Percentiles rank a stretch among this genome's conserved stretches.
phyloP scores from a whole-genome alignment of 345 rosid species.

The rapeseed (Brassica napus) region DNA sequence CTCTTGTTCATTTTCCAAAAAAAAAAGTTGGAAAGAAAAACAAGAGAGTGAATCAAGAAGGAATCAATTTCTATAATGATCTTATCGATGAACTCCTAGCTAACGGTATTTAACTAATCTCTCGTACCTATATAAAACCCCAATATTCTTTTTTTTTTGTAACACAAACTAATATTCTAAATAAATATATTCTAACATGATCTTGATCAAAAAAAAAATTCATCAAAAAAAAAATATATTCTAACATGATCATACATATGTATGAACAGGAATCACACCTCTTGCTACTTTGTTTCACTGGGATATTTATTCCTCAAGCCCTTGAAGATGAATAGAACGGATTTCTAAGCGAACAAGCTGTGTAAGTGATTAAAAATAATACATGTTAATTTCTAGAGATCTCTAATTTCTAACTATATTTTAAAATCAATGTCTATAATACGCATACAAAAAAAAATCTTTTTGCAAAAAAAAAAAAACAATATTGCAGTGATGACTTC shows the following conservation, averaged over 20 bases:
- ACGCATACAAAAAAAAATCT: background rate
- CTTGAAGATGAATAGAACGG: constrained; percentile 53
- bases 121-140: too few species aligned
- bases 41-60: constrained; percentile 51
- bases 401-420: too few species aligned
- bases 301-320: constrained; percentile 37
- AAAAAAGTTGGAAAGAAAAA: constrained; percentile 42
- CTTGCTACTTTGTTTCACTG: constrained; percentile 58
- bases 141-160: too few species aligned
- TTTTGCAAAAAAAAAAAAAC: background rate
- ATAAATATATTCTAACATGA: background rate
- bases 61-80: constrained; percentile 50
- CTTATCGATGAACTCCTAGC: constrained; percentile 54
- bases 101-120: constrained; percentile 34
- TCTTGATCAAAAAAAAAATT: too few species aligned
- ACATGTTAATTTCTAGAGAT: too few species aligned
- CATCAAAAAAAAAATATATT: background rate
- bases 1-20: background rate
- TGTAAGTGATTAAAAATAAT: constrained; percentile 41
- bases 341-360: constrained; percentile 46
- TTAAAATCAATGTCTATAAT: constrained; percentile 5
- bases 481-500: constrained; percentile 39
- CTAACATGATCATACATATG: background rate
- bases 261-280: constrained; percentile 48
- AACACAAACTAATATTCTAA: too few species aligned